Evolutionary conservation across 768 basidiomycete species (phyloP), one percentile per base, ranked within the genome.

Genomic region (Coprinopsis sp.): DNA sequence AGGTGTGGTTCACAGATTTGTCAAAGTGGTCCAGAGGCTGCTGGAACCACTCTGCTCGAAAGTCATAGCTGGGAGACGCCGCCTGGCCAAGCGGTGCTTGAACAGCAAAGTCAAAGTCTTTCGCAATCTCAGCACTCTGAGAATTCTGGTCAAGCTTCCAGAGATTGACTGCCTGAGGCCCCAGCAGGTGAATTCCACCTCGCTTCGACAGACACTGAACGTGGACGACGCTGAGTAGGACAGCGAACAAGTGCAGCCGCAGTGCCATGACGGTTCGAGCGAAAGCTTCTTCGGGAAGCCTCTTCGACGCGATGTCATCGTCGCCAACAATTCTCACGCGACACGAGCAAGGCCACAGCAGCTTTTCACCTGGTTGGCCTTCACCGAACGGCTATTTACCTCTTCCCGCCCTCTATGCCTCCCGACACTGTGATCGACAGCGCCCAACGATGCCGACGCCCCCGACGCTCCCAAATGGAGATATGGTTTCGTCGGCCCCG

Each of bases 21-120:
- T 74, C 68, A 54, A 87, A 85, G 60, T 97, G 93, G 59, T 94
- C 91, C 51, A 95, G 66, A 2, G 88, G 91, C 58, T 97, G 93
- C 45, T 74, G 64, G 66, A 95, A 94, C 70, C 79, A 88, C 38
- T 78, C 77, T 3, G 74, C 74, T 12, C 68, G 68, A 60, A 85
- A 85, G 29, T 76, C 72, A 19, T 47, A 55, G 1, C 33, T 41
- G n/a, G 39, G 36, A 11, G 44, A 38, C 21, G 24, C 37, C 2
- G 23, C 27, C 12, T 31, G 28, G 3, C 16, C 33, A 14, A 44
- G 42, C 31, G 21, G 18, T 12, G 33, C 34, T 37, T 51, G 30
- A 58, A 60, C 19, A 61, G 51, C 46, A 58, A 55, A 42, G 58
- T 59, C 49, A 45, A 52, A 22, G 38, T 50, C 24, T 50, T 51